These are phyloP conservation scores for Curvularia spicifera DNA, from an alignment of 2,329 filamentous ascomycete species.

Conservation along the genomic window DNA sequence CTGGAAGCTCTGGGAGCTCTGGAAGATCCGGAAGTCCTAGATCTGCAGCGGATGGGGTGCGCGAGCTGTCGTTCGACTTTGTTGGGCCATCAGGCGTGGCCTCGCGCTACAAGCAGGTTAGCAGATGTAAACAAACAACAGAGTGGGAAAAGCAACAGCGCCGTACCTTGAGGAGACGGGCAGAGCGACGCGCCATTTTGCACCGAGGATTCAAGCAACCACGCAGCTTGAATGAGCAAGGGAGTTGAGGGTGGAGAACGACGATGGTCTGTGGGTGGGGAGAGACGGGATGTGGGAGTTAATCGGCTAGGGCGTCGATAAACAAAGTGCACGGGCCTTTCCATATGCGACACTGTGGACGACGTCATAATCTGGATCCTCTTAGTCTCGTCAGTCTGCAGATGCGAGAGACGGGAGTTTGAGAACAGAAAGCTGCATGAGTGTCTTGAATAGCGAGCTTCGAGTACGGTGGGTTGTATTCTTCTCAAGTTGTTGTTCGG, in stretches of 20 bases:
- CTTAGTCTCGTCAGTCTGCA: neutral
- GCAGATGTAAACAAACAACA: conserved; percentile 41
- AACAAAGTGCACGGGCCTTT: conserved; percentile 27
- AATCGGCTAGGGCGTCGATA: conserved; percentile 26
- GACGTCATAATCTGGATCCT: conserved; percentile 19
- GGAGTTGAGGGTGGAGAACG: conserved; percentile 22
- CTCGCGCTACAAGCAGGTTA: conserved; percentile 36
- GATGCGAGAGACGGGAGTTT: neutral
- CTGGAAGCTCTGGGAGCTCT: conserved; percentile 30
- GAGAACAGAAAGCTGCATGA: too few relatives aligned
- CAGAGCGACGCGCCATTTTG: conserved; percentile 48
- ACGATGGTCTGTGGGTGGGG: conserved; percentile 37
- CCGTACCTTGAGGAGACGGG: conserved; percentile 47
- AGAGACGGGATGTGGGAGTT: conserved; percentile 16
- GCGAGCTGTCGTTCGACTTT: conserved; percentile 34
- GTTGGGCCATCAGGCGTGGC: conserved; percentile 28
- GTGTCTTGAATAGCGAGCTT: neutral
- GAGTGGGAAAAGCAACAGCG: neutral
- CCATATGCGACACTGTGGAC: conserved; percentile 9
- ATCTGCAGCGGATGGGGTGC: conserved; percentile 36
- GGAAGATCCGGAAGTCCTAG: conserved; percentile 27
- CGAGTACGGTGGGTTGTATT: neutral
- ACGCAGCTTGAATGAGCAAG: conserved; percentile 14
- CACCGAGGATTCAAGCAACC: conserved; percentile 1
- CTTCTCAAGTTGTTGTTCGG: neutral